These are phyloP conservation scores for Dactylella cylindrospora DNA, from an alignment of 2,329 filamentous ascomycete species.

Conservation along the genomic window DNA sequence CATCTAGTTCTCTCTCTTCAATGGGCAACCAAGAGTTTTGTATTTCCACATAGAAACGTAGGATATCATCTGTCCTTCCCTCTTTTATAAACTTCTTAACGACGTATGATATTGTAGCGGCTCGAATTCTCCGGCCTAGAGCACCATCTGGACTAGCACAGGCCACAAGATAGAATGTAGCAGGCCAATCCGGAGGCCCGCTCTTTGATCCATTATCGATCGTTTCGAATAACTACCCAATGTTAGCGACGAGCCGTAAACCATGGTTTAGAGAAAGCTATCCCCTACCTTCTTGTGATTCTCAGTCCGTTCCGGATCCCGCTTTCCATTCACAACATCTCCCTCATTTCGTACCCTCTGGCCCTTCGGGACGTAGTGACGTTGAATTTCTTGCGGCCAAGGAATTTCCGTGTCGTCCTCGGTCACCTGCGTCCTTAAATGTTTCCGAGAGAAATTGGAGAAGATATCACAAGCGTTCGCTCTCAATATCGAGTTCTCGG, in stretches of 20 bases:
- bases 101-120: slow-evolving; percentile 22
- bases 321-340: not conserved
- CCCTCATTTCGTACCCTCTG: not conserved
- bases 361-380: not conserved
- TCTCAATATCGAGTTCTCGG: slow-evolving; percentile 24
- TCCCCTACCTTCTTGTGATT: slow-evolving; percentile 18
- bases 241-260: too few species aligned
- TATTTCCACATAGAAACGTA: slow-evolving; percentile 31
- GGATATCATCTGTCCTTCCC: slow-evolving; percentile 10
- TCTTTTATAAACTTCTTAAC: slow-evolving; percentile 24
- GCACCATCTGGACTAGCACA: slow-evolving; percentile 6
- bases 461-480: slow-evolving; percentile 33
- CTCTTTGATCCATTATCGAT: slow-evolving; percentile 18
- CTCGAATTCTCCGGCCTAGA: slow-evolving; percentile 14
- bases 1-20: slow-evolving; percentile 35
- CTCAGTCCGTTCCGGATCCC: slow-evolving; percentile 2
- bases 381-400: not conserved
- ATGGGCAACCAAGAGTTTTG: slow-evolving; percentile 33
- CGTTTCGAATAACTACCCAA: slow-evolving; percentile 23
- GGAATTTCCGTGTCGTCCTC: slow-evolving; percentile 15
- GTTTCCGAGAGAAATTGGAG: slow-evolving; percentile 21
- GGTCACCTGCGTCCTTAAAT: not conserved
- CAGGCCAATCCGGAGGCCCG: slow-evolving; percentile 28
- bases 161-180: slow-evolving; percentile 29
- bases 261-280: too few species aligned